Conservation (phyloP, 2,329 filamentous ascomycete species). For the Trichocomaceae sp. region DNA sequence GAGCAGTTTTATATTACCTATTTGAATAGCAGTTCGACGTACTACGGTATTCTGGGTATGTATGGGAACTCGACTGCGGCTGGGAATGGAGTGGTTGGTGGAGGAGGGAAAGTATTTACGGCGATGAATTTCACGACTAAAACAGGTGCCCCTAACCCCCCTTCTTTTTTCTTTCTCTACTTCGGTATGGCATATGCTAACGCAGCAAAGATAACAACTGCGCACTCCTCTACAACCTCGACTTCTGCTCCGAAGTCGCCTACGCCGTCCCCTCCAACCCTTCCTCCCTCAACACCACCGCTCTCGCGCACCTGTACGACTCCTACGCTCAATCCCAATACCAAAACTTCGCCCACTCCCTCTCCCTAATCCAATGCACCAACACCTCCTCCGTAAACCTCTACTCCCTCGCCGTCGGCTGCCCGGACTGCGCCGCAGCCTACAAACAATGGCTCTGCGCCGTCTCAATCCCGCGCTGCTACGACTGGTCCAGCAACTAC, state of each 20-base stretch:
- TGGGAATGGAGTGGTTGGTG: conserved; percentile 52
- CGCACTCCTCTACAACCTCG: conserved; percentile 75
- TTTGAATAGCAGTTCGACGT: conserved; percentile 64
- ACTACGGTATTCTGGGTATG: conserved; percentile 66
- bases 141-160: conserved; percentile 50
- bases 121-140: conserved; percentile 72
- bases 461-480: conserved; percentile 85
- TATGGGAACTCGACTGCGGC: conserved; percentile 50
- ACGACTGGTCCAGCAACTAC: conserved; percentile 62
- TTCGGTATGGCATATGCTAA: not conserved
- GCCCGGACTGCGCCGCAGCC: conserved; percentile 65
- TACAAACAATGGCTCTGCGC: conserved; percentile 97
- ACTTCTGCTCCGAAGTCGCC: conserved; percentile 80
- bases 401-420: conserved; percentile 75
- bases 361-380: conserved; percentile 82
- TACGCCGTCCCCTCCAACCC: conserved; percentile 85
- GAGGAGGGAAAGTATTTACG: conserved; percentile 70
- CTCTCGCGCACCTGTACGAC: conserved; percentile 71
- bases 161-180: not conserved
- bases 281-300: conserved; percentile 54
- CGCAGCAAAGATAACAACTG: conserved; percentile 63
- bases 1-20: conserved; percentile 81
- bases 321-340: conserved; percentile 63
- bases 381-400: conserved; percentile 64
- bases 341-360: conserved; percentile 69